Conservation (phyloP, 257 asterid species). For the Solanum chilense region DNA sequence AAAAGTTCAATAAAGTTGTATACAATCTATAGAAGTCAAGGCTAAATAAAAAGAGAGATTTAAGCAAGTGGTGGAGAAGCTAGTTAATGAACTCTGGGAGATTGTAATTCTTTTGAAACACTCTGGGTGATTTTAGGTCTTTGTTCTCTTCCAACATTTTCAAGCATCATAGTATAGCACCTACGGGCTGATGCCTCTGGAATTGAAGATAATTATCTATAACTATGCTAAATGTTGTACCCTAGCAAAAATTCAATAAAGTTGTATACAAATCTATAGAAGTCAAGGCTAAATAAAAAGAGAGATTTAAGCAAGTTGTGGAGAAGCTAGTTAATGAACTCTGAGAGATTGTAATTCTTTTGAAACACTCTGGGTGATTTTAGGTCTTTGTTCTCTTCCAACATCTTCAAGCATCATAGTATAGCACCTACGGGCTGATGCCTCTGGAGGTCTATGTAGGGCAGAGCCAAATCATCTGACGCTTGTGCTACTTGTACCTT, state of each 20-base stretch:
- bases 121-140: background rate
- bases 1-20: background rate
- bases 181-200: background rate
- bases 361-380: background rate
- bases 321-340: background rate
- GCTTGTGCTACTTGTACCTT: background rate
- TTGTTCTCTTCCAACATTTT: background rate
- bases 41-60: background rate
- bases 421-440: background rate
- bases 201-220: background rate
- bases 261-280: background rate
- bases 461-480: background rate
- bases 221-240: background rate
- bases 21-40: background rate
- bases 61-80: background rate
- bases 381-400: background rate
- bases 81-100: background rate
- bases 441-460: background rate
- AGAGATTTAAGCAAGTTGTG: background rate
- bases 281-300: background rate
- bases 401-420: background rate
- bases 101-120: background rate
- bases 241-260: background rate
- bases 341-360: background rate
- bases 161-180: background rate